Evolutionary conservation across 345 rosid species (phyloP), one percentile per base, ranked within the genome.

Genomic region (Luvunga scandens): DNA sequence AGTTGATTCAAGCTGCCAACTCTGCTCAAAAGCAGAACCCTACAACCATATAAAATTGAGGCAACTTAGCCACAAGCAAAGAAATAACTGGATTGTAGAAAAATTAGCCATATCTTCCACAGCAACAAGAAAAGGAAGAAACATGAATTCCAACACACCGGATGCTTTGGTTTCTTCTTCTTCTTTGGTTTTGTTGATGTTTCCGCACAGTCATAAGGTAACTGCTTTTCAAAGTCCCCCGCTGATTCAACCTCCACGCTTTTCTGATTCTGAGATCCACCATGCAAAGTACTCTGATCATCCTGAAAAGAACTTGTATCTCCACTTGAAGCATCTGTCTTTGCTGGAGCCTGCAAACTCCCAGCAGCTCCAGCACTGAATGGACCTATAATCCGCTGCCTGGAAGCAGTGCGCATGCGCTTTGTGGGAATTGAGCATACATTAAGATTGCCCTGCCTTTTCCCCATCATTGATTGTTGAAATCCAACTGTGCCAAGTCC

Each of bases 251-350:
- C 96, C 85, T 94, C 98, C 85, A 85, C 73, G 75, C 90, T 85
- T 90, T 84, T 97, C 77, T 88, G 97, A 75, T 88, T 78, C 82
- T 86, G 85, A 7, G 88, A 92, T 78, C 91, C 94, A 74, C 93
- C 94, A 81, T 86, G 88, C 90, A 93, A 79, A 67, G 95, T 87
- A 87, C 94, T 91, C 84, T 87, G 91, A 71, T 94, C 98, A 84
- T 97, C 98, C 90, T 94, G 99, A 87, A 88, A 91, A 79, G 97
- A 97, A 88, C 80, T 91, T 70, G 98, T 93, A 80, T 97, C 99
- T 77, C 94, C 99, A 85, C 99, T 97, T 74, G 99, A 97, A 42
- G 93, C 97, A 86, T 93, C 98, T 30, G 98, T 90, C 84, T 86
- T 94, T 8, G 81, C 72, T 9, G 93, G 87, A 72, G 83, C 83